Percentiles rank a stretch among this genome's conserved stretches.
These are phyloP conservation scores for Cryptosporidium bovis DNA, from an alignment of 169 alveolate species.

Conservation along the genomic window DNA sequence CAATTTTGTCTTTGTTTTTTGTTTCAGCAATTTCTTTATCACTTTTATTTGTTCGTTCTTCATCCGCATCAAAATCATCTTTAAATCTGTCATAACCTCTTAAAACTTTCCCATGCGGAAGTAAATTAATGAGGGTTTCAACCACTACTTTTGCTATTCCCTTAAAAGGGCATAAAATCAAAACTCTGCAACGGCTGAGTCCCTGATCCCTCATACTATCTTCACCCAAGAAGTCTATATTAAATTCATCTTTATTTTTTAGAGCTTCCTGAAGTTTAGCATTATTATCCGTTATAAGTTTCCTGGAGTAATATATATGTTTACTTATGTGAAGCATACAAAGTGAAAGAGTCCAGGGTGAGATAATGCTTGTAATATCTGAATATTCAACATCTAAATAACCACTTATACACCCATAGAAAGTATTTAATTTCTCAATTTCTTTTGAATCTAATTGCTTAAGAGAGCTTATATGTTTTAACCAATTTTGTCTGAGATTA, in stretches of 20 bases:
- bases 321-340: conserved; percentile 32
- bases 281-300: conserved; percentile 32
- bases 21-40: neutral
- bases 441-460: neutral
- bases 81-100: conserved; percentile 56
- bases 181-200: conserved; percentile 85
- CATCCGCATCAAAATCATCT: conserved; percentile 53
- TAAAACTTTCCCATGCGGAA: conserved; percentile 78
- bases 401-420: conserved; percentile 75
- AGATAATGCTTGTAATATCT: conserved; percentile 33
- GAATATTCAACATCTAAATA: conserved; percentile 77
- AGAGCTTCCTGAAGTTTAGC: conserved; percentile 14
- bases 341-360: conserved; percentile 56
- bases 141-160: conserved; percentile 82
- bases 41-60: conserved; percentile 28
- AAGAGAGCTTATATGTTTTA: neutral
- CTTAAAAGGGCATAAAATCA: conserved; percentile 83
- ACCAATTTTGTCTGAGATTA: conserved; percentile 35
- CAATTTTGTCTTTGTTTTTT: neutral
- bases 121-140: conserved; percentile 75
- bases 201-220: conserved; percentile 83
- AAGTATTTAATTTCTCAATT: conserved; percentile 68
- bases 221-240: conserved; percentile 54
- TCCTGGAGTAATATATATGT: conserved; percentile 47
- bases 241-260: conserved; percentile 24